Evolutionary conservation across 2,329 filamentous ascomycete genomes (phyloP).

Genomic region (Talaromyces sp.): DNA sequence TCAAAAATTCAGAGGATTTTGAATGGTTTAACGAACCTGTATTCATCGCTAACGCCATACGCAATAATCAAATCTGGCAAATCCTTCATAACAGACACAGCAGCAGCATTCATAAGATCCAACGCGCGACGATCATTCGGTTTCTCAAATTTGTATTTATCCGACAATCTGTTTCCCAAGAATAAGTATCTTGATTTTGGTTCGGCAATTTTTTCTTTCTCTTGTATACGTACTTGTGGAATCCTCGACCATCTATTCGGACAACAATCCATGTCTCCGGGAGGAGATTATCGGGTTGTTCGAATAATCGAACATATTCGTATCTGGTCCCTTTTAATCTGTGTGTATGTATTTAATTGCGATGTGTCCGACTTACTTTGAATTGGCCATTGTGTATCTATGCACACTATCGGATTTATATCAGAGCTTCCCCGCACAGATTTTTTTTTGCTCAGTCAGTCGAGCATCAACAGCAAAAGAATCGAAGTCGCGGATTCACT

Average conservation of each 20-base stretch:
- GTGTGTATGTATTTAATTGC: not conserved
- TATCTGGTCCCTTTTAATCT: conserved; percentile 56
- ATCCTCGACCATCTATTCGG: conserved; percentile 86
- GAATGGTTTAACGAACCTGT: conserved; percentile 41
- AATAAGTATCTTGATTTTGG: not conserved
- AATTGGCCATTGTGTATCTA: conserved; percentile 36
- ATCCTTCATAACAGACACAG: conserved; percentile 75
- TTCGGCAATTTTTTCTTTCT: not conserved
- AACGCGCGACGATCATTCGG: conserved; percentile 85
- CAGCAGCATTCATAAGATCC: conserved; percentile 90
- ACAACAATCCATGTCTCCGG: conserved; percentile 95
- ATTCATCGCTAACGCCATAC: conserved; percentile 94
- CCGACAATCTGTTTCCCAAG: conserved; percentile 56
- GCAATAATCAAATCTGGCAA: conserved; percentile 80
- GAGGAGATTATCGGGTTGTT: conserved; percentile 72
- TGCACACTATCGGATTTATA: not conserved
- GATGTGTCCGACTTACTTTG: conserved; percentile 27
- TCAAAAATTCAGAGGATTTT: not conserved
- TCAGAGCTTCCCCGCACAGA: conserved; percentile 3
- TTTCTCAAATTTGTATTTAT: conserved; percentile 79
- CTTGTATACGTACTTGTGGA: conserved; percentile 67
- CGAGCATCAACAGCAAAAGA: too few relatives aligned
- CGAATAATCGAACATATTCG: conserved; percentile 88
- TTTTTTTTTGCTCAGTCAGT: not conserved
- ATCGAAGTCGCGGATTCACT: too few relatives aligned